Percentiles rank a stretch among this genome's conserved stretches.
Evolutionary conservation across 768 basidiomycete species (phyloP).

Genomic region (Auriscalpium orientale): DNA sequence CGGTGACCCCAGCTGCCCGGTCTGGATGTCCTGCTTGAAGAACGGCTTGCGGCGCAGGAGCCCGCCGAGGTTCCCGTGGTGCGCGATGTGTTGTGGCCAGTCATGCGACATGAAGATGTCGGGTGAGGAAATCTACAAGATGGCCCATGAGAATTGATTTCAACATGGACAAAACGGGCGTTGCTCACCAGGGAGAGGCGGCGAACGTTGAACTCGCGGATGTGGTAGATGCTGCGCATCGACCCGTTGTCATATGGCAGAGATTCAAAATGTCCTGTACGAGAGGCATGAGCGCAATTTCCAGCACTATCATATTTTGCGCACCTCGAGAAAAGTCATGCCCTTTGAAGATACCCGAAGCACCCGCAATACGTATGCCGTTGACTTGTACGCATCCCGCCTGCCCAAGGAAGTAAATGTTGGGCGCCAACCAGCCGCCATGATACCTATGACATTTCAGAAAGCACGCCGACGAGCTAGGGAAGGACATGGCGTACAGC

Average conservation of each 20-base stretch:
- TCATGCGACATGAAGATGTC: slow-evolving; percentile 91
- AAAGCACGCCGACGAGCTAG: slow-evolving; percentile 1
- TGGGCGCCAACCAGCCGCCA: slow-evolving; percentile 94
- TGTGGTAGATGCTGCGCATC: slow-evolving; percentile 84
- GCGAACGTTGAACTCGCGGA: slow-evolving; percentile 76
- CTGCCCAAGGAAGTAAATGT: slow-evolving; percentile 92
- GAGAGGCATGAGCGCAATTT: background rate
- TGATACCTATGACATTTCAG: slow-evolving; percentile 58
- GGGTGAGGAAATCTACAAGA: slow-evolving; percentile 45
- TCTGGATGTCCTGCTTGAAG: slow-evolving; percentile 62
- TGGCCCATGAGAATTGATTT: background rate
- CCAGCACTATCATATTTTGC: slow-evolving; percentile 7
- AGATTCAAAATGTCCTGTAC: slow-evolving; percentile 67
- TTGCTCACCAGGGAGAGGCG: slow-evolving; percentile 62
- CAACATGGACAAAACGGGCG: background rate
- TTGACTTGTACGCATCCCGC: slow-evolving; percentile 86
- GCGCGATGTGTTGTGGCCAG: slow-evolving; percentile 86
- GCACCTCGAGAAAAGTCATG: slow-evolving; percentile 67
- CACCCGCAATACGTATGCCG: slow-evolving; percentile 82
- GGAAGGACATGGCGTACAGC: slow-evolving; percentile 44
- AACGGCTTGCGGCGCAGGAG: slow-evolving; percentile 74
- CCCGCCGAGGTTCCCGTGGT: slow-evolving; percentile 58
- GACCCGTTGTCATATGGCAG: slow-evolving; percentile 70
- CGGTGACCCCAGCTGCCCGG: slow-evolving; percentile 74
- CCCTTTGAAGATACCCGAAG: slow-evolving; percentile 85